These are phyloP conservation scores for Turnera subulata DNA, from an alignment of 345 rosid species.

Conservation along the genomic window DNA sequence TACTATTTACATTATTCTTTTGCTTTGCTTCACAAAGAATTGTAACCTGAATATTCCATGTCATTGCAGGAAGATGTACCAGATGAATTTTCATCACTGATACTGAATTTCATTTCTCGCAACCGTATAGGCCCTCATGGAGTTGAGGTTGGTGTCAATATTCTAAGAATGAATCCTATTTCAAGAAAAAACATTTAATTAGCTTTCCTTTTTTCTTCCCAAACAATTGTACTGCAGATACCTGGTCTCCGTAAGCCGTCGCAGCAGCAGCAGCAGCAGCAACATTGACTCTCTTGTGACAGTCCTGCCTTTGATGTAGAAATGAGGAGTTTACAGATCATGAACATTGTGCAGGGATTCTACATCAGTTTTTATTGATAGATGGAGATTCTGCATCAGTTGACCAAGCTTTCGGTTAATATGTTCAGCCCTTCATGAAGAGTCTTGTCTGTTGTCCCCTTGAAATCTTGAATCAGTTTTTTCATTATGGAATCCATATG, in stretches of 20 bases:
- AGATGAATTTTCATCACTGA: slow-evolving; percentile 69
- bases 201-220: no score
- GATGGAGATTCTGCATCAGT: neutral
- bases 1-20: neutral
- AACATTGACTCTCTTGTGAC: neutral
- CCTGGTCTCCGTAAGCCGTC: slow-evolving; percentile 37
- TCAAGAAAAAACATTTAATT: neutral
- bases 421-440: neutral
- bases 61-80: slow-evolving; percentile 80
- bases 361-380: no score
- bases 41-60: neutral
- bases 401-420: neutral
- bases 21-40: neutral
- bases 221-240: slow-evolving; percentile 34
- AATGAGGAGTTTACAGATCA: neutral
- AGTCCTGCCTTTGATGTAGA: neutral
- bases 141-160: slow-evolving; percentile 54
- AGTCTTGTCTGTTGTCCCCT: no score
- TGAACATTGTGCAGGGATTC: no score
- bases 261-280: slow-evolving; percentile 13
- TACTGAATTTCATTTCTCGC: slow-evolving; percentile 66
- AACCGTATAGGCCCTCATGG: slow-evolving; percentile 83
- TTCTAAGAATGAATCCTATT: neutral
- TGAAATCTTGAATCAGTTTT: no score
- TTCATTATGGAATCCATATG: no score